A percentile compares a stretch with the other conserved stretches of the same genome.
Evolutionary conservation across 331 rosid genomes (phyloP).

Genomic region (Rhamnella rubrinervis): DNA sequence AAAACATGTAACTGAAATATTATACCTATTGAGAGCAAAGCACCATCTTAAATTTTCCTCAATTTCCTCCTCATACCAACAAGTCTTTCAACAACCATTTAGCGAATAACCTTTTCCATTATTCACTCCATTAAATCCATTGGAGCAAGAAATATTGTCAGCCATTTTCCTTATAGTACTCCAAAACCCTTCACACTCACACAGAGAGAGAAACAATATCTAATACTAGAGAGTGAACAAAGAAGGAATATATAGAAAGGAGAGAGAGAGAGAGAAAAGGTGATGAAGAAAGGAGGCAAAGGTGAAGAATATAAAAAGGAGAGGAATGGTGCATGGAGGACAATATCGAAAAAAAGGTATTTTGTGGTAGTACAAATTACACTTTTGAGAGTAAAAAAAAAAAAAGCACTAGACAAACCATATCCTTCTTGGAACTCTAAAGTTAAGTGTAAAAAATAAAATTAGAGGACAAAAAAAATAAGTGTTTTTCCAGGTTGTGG

Average conservation of each 20-base stretch:
- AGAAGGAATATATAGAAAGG: conserved; percentile 6
- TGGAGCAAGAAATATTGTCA: conserved; percentile 55
- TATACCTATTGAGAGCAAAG: conserved; percentile 89
- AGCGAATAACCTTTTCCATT: conserved; percentile 55
- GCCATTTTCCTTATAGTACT: conserved; percentile 45
- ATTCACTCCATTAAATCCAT: conserved; percentile 51
- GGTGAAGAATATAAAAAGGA: conserved; percentile 44
- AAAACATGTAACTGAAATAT: background rate
- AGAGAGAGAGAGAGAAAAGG: conserved; percentile 30
- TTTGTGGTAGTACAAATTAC: conserved; percentile 36
- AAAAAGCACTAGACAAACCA: conserved; percentile 29
- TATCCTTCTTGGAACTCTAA: conserved; percentile 69
- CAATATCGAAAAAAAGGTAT: conserved; percentile 24
- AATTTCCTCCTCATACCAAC: conserved; percentile 98
- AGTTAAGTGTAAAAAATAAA: conserved; percentile 11
- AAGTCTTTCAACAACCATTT: conserved; percentile 87
- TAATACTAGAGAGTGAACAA: background rate
- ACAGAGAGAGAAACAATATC: background rate
- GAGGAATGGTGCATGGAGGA: conserved; percentile 8
- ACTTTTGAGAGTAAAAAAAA: conserved; percentile 29
- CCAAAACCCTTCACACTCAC: background rate
- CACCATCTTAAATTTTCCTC: conserved; percentile 96
- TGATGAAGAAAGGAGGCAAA: conserved; percentile 26
- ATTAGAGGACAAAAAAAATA: conserved; percentile 7
- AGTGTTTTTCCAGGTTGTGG: conserved; percentile 48